Percentiles rank a stretch among this genome's conserved stretches.
Evolutionary conservation across 2,329 filamentous ascomycete species (phyloP).

Genomic region (Sporothrix variecibatus): DNA sequence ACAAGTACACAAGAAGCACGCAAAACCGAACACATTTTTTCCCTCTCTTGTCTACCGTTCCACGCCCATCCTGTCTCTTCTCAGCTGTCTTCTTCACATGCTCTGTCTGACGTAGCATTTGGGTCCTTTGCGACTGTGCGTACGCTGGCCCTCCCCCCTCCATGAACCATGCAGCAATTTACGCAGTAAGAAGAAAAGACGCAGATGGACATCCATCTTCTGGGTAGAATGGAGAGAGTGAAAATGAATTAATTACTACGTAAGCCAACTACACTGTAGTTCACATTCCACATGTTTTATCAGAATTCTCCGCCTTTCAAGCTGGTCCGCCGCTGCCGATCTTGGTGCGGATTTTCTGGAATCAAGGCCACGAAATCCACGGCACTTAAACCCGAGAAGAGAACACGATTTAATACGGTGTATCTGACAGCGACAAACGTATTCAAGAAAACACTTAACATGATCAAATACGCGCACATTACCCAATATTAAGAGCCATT

Average conservation of each 20-base stretch:
- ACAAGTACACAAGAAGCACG: background rate
- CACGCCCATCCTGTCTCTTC: background rate
- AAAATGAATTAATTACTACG: background rate
- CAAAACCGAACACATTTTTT: background rate
- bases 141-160: background rate
- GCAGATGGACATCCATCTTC: background rate
- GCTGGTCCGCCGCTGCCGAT: background rate
- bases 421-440: background rate
- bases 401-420: background rate
- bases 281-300: background rate
- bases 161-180: background rate
- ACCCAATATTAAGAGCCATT: no score
- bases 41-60: background rate
- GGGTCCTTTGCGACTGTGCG: background rate
- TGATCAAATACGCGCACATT: background rate
- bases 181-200: background rate
- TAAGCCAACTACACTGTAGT: background rate
- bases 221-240: background rate
- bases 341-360: background rate
- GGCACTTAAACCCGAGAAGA: background rate
- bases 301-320: background rate
- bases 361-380: background rate
- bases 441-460: background rate
- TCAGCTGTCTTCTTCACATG: background rate
- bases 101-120: constrained; percentile 1